phyloP scores from a whole-genome alignment of 768 basidiomycete species.

The Russula vinacea region DNA sequence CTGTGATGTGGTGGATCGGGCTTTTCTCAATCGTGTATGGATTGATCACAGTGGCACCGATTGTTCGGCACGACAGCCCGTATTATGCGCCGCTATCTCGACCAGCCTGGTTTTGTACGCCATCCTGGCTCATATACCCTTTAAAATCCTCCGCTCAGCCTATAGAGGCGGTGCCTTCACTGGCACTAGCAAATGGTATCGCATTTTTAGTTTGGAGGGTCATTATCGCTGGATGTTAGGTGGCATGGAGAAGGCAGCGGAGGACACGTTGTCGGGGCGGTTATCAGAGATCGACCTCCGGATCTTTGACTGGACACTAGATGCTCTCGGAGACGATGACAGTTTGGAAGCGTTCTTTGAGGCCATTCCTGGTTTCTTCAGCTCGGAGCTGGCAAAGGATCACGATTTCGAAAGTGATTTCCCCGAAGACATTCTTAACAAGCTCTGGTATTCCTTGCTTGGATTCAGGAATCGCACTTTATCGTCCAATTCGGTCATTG shows the following conservation, averaged over 20 bases:
- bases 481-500: background rate
- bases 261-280: background rate
- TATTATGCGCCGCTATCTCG: background rate
- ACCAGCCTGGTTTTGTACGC: background rate
- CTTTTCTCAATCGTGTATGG: too few relatives aligned
- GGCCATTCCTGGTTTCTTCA: background rate
- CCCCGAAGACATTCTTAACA: background rate
- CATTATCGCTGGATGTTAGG: background rate
- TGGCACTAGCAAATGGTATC: too few relatives aligned
- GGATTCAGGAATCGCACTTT: background rate
- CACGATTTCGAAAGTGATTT: background rate
- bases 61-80: background rate
- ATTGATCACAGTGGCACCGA: background rate
- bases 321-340: conserved; percentile 1
- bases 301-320: background rate
- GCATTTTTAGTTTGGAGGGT: too few relatives aligned
- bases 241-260: background rate
- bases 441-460: background rate
- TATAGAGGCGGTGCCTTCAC: too few relatives aligned
- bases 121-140: background rate
- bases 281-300: background rate
- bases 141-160: background rate
- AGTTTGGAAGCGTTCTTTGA: background rate
- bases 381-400: background rate
- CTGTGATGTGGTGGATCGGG: background rate